These are phyloP conservation scores for Trichomonascus vanleenenianus DNA, from an alignment of 805 yeast genomes.

Conservation along the genomic window DNA sequence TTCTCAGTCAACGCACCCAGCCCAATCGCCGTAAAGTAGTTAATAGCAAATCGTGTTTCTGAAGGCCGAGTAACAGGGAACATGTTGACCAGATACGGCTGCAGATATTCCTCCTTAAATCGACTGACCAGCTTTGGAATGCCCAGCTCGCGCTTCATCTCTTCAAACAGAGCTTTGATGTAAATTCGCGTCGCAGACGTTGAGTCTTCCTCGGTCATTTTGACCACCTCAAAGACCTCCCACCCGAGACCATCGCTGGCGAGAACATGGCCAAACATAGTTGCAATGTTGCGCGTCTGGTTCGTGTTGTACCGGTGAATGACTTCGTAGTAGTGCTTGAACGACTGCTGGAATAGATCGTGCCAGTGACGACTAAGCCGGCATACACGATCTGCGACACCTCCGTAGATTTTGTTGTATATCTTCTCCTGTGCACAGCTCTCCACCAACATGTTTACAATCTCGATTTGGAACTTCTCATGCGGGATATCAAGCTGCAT, in stretches of 20 bases:
- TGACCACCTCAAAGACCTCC: constrained; percentile 46
- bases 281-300: constrained; percentile 70
- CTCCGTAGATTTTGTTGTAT: constrained; percentile 79
- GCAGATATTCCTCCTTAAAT: constrained; percentile 45
- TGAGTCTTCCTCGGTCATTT: constrained; percentile 62
- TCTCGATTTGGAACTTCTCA: constrained; percentile 37
- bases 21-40: constrained; percentile 89
- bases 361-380: constrained; percentile 49
- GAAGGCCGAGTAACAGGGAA: constrained; percentile 46
- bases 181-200: constrained; percentile 75
- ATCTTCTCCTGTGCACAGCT: constrained; percentile 82
- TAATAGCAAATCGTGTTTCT: constrained; percentile 61
- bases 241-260: constrained; percentile 64
- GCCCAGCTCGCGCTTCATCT: constrained; percentile 72
- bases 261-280: constrained; percentile 77
- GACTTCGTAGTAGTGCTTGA: constrained; percentile 46
- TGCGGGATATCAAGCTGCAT: constrained; percentile 37
- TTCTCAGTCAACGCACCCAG: constrained; percentile 74
- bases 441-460: constrained; percentile 67
- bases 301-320: constrained; percentile 66
- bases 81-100: constrained; percentile 44
- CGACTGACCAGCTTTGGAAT: constrained; percentile 40
- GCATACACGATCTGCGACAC: constrained; percentile 61
- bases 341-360: constrained; percentile 42
- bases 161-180: constrained; percentile 72